Conservation (phyloP, 2,329 filamentous ascomycete genomes). For the Pseudofabraea citricarpa region DNA sequence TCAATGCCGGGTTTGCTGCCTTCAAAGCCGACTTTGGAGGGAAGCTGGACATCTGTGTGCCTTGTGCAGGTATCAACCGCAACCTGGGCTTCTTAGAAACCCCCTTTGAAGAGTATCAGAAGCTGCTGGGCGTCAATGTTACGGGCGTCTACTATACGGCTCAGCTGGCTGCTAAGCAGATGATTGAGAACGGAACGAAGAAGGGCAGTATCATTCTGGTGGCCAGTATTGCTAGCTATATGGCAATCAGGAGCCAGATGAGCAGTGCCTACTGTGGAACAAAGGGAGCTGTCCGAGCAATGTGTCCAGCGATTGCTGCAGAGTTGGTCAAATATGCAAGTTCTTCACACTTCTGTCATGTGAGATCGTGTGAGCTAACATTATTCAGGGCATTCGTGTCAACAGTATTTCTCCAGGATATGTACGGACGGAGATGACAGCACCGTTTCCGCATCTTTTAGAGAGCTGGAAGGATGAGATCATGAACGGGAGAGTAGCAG, state of each 20-base stretch:
- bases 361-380: too few relatives aligned
- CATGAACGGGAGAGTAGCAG: slow-evolving; percentile 26
- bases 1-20: slow-evolving; percentile 26
- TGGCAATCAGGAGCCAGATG: slow-evolving; percentile 43
- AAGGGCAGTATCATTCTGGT: slow-evolving; percentile 48
- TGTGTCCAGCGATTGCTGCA: slow-evolving; percentile 42
- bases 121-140: slow-evolving; percentile 42
- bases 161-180: slow-evolving; percentile 30
- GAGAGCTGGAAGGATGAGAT: slow-evolving; percentile 32
- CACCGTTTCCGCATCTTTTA: slow-evolving; percentile 16
- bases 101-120: slow-evolving; percentile 34
- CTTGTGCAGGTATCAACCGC: slow-evolving; percentile 40
- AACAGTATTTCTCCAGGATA: slow-evolving; percentile 33
- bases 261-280: slow-evolving; percentile 42
- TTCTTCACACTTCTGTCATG: too few relatives aligned
- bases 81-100: slow-evolving; percentile 40
- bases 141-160: slow-evolving; percentile 36
- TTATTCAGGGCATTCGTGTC: slow-evolving; percentile 39
- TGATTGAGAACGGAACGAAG: slow-evolving; percentile 39
- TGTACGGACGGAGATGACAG: slow-evolving; percentile 20
- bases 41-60: slow-evolving; percentile 37
- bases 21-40: slow-evolving; percentile 28
- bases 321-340: slow-evolving; percentile 32
- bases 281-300: slow-evolving; percentile 41
- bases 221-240: slow-evolving; percentile 47